A percentile compares a stretch with the other conserved stretches of the same genome.
Conservation (phyloP, 495 filamentous ascomycete genomes). For the Xylona heveae region DNA sequence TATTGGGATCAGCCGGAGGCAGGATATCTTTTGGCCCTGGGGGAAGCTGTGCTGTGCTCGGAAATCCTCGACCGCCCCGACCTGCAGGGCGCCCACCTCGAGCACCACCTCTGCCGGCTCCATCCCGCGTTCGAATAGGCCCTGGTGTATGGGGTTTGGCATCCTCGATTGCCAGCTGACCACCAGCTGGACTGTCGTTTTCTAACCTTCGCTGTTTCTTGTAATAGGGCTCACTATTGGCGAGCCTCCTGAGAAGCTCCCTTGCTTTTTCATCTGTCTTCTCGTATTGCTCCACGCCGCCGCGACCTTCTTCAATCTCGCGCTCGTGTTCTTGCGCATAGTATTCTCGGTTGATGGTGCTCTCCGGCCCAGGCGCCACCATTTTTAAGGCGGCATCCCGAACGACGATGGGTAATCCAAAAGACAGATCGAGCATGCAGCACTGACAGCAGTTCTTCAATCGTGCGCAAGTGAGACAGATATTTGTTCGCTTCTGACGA, state of each 20-base stretch:
- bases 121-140: conserved; percentile 48
- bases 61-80: conserved; percentile 38
- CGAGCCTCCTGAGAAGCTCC: conserved; percentile 65
- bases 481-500: conserved; percentile 68
- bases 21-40: conserved; percentile 62
- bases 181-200: conserved; percentile 27
- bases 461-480: conserved; percentile 87
- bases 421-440: conserved; percentile 94
- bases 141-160: conserved; percentile 13
- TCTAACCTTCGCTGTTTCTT: conserved; percentile 54
- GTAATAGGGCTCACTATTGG: conserved; percentile 86
- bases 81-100: conserved; percentile 17
- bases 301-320: conserved; percentile 75
- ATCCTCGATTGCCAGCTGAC: conserved; percentile 17
- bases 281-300: conserved; percentile 68
- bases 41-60: conserved; percentile 49
- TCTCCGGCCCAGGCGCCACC: conserved; percentile 77
- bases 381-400: conserved; percentile 96
- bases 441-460: conserved; percentile 97
- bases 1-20: conserved; percentile 61
- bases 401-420: conserved; percentile 80
- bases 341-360: conserved; percentile 85
- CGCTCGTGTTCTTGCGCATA: conserved; percentile 94
- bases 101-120: conserved; percentile 18
- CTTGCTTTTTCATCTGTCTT: conserved; percentile 92